A percentile compares a stretch with the other conserved stretches of the same genome.
Conservation (phyloP, 2,329 filamentous ascomycete species). For the Penicillium concentricum region DNA sequence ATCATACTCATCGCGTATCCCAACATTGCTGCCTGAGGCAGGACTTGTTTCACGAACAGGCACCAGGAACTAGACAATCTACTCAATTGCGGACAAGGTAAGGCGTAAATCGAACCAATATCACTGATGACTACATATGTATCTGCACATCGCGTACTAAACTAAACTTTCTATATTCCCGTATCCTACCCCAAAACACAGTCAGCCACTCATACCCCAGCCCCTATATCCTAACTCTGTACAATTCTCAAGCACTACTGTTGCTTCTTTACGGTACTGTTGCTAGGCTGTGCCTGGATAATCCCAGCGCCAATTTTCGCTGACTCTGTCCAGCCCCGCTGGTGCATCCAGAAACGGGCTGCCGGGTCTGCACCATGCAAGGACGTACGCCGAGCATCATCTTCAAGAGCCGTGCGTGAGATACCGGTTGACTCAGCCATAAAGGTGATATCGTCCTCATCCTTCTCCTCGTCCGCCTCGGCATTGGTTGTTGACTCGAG, state of each 20-base stretch:
- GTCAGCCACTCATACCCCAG: background rate
- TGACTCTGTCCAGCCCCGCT: slow-evolving; percentile 46
- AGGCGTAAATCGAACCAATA: background rate
- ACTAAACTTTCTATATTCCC: background rate
- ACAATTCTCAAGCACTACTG: slow-evolving; percentile 22
- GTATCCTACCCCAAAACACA: background rate
- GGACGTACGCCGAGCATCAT: slow-evolving; percentile 42
- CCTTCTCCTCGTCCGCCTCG: slow-evolving; percentile 24
- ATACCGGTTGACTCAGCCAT: slow-evolving; percentile 27
- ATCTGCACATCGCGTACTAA: background rate
- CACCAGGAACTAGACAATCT: background rate
- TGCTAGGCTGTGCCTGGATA: slow-evolving; percentile 35
- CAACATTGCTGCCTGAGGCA: background rate
- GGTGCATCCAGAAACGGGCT: slow-evolving; percentile 46
- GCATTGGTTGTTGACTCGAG: slow-evolving; percentile 52
- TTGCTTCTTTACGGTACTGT: slow-evolving; percentile 35
- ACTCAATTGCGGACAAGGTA: background rate
- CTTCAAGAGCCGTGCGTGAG: slow-evolving; percentile 40
- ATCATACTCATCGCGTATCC: background rate
- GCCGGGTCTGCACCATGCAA: slow-evolving; percentile 32
- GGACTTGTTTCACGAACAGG: background rate
- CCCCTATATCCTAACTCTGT: background rate
- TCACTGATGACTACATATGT: background rate
- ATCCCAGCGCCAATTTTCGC: slow-evolving; percentile 41
- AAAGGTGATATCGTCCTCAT: slow-evolving; percentile 4